These are phyloP conservation scores for Fusarium duplospermum DNA, from an alignment of 2,329 filamentous ascomycete species.

Conservation along the genomic window DNA sequence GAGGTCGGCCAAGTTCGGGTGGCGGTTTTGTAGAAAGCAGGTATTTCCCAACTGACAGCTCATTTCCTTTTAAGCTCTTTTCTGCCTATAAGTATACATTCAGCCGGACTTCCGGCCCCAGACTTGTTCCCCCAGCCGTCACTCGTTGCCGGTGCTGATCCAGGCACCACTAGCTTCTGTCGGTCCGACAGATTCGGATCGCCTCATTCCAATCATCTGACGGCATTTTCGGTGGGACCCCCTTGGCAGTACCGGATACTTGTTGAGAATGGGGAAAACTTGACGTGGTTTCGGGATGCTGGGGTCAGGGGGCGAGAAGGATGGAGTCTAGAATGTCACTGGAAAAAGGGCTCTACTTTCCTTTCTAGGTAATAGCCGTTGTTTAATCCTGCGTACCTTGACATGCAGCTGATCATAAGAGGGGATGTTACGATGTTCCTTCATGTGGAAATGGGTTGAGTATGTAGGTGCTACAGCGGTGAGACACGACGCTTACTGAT, in stretches of 20 bases:
- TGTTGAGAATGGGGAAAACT: neutral
- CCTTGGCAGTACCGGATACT: neutral
- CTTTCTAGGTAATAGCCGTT: neutral
- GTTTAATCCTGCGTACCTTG: neutral
- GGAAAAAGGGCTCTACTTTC: neutral
- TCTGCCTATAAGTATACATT: conserved; percentile 38
- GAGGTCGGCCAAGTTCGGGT: neutral
- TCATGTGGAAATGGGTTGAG: neutral
- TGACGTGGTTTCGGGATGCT: neutral
- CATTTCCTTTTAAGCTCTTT: neutral
- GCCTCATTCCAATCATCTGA: conserved; percentile 20
- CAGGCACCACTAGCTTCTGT: conserved; percentile 12
- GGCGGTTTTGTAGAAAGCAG: neutral
- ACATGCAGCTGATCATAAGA: neutral
- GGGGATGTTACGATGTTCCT: neutral
- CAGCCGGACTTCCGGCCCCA: conserved; percentile 25
- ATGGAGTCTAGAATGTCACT: too few species aligned
- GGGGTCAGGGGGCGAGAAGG: neutral
- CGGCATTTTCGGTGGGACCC: conserved; percentile 13
- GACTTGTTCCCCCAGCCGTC: conserved; percentile 9
- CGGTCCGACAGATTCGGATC: conserved; percentile 23
- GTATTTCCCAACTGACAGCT: neutral
- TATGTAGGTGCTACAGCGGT: neutral
- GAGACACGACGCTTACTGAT: neutral
- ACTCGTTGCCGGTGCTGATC: neutral